Percentiles rank a stretch among this genome's conserved stretches.
Conservation (phyloP, 2,329 filamentous ascomycete genomes). For the Dactylonectria macrodidyma region DNA sequence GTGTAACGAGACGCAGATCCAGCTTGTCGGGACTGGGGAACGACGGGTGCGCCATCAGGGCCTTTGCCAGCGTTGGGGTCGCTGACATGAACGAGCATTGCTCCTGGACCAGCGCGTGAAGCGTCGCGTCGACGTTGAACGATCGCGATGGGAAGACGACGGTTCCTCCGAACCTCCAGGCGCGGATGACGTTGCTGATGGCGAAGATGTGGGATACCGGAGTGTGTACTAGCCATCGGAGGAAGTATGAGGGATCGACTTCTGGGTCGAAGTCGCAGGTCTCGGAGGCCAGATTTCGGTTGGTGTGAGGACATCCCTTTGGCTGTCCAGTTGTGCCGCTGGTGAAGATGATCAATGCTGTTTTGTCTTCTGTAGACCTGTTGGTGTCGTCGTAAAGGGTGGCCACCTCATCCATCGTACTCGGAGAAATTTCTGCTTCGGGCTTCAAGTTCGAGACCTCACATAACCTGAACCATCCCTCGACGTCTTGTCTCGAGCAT, state of each 20-base stretch:
- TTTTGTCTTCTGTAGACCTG: constrained; percentile 37
- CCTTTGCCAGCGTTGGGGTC: constrained; percentile 56
- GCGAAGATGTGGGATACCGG: constrained; percentile 57
- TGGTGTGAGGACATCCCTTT: constrained; percentile 61
- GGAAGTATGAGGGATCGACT: constrained; percentile 44
- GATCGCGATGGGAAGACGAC: constrained; percentile 54
- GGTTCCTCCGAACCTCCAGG: constrained; percentile 54
- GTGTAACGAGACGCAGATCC: constrained; percentile 52
- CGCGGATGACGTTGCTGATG: constrained; percentile 56
- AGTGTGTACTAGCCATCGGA: constrained; percentile 57
- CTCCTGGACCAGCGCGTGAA: constrained; percentile 51
- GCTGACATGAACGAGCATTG: constrained; percentile 57
- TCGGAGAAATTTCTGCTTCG: background rate
- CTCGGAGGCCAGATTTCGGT: constrained; percentile 57
- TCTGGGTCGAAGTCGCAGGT: constrained; percentile 55
- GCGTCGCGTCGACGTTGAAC: constrained; percentile 53
- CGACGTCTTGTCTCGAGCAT: constrained; percentile 38
- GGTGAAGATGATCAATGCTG: constrained; percentile 62
- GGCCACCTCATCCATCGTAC: background rate
- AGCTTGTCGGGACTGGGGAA: constrained; percentile 47
- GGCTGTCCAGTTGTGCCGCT: constrained; percentile 65
- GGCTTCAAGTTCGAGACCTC: constrained; percentile 18
- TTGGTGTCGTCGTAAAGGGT: background rate
- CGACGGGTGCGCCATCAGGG: constrained; percentile 48
- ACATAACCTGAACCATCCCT: constrained; percentile 42